Conservation (phyloP, 768 basidiomycete species). For the Strobilomyces dryophilus region DNA sequence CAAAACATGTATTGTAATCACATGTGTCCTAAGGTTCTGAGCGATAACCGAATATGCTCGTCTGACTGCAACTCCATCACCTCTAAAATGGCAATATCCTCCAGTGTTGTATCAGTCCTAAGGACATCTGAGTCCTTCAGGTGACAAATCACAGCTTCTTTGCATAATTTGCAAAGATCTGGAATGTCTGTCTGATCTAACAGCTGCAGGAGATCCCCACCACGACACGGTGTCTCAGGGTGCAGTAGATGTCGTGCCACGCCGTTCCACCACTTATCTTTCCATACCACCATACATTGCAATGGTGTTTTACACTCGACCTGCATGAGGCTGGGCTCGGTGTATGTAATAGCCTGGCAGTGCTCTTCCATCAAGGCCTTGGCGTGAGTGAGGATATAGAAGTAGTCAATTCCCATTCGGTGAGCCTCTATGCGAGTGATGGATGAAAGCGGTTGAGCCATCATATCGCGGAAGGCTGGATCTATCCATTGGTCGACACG, state of each 20-base stretch:
- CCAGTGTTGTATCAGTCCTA: no score
- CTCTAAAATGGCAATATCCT: no score
- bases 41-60: no score
- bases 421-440: background rate
- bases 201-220: no score
- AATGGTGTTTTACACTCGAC: background rate
- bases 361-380: background rate
- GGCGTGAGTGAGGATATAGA: background rate
- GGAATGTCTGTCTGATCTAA: no score
- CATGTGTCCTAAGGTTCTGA: no score
- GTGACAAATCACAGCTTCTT: no score
- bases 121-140: no score
- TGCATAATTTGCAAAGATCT: no score
- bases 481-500: slow-evolving; percentile 10
- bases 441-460: slow-evolving; percentile 4
- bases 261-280: background rate
- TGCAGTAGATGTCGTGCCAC: background rate
- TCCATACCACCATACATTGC: background rate
- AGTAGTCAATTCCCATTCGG: background rate
- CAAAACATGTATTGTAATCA: no score
- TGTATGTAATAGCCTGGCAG: background rate
- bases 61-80: no score
- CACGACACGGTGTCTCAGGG: background rate
- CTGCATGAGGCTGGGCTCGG: background rate
- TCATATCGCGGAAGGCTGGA: background rate